A percentile compares a stretch with the other conserved stretches of the same genome.
Conservation (phyloP, 2,329 filamentous ascomycete species). For the Monascus ruber region DNA sequence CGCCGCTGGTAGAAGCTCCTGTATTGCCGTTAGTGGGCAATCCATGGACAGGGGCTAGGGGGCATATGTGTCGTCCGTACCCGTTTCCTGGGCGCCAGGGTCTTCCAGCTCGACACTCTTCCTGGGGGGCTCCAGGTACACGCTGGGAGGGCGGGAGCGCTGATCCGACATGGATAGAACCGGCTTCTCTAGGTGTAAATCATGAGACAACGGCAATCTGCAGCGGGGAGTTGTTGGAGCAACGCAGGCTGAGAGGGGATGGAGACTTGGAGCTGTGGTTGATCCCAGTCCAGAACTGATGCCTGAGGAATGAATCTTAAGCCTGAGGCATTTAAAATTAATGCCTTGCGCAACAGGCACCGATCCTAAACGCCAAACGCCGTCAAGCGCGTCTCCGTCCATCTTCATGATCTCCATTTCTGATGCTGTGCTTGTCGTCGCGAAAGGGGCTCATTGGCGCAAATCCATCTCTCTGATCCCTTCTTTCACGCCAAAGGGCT, state of each 20-base stretch:
- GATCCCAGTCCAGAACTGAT: slow-evolving; percentile 18
- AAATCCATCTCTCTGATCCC: too few relatives aligned
- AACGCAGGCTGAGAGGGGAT: too few relatives aligned
- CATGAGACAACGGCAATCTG: too few relatives aligned
- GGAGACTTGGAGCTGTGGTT: slow-evolving; percentile 3
- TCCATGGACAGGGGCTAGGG: neutral
- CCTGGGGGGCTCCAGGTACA: slow-evolving; percentile 41
- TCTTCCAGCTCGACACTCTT: slow-evolving; percentile 47
- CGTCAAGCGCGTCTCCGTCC: slow-evolving; percentile 7
- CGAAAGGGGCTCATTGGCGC: too few relatives aligned
- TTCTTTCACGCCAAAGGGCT: too few relatives aligned
- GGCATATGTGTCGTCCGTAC: slow-evolving; percentile 24
- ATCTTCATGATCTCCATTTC: neutral
- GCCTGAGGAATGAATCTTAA: slow-evolving; percentile 14
- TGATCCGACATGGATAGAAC: slow-evolving; percentile 25
- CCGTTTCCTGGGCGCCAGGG: slow-evolving; percentile 44
- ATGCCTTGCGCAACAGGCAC: slow-evolving; percentile 5
- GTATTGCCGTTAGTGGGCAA: slow-evolving; percentile 9
- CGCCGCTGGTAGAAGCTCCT: slow-evolving; percentile 41
- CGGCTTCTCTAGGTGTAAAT: slow-evolving; percentile 1
- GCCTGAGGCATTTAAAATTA: slow-evolving; percentile 2
- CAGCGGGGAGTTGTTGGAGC: too few relatives aligned
- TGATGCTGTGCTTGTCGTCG: too few relatives aligned
- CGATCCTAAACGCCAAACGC: slow-evolving; percentile 6
- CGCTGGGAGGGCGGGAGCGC: slow-evolving; percentile 25